phyloP scores from a whole-genome alignment of 768 basidiomycete genomes.

The Cantharellus cinnabarinus region DNA sequence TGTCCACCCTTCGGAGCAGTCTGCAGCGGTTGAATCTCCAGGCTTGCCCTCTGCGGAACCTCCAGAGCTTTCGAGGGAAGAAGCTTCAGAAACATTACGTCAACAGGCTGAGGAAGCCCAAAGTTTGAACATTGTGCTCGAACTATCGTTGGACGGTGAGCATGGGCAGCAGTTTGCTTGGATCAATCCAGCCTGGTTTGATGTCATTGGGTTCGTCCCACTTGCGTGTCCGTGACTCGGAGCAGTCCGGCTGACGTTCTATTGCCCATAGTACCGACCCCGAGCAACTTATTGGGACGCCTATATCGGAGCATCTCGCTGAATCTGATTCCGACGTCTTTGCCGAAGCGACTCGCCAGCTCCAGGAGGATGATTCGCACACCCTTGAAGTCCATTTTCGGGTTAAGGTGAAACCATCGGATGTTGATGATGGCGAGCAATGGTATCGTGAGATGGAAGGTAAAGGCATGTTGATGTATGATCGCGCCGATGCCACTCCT shows the following conservation, averaged over 20 bases:
- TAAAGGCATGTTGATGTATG: constrained; percentile 96
- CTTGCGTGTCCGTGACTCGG: neutral
- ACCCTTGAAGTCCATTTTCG: constrained; percentile 86
- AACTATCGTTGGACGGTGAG: constrained; percentile 83
- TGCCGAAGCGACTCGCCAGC: constrained; percentile 61
- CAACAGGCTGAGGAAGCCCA: constrained; percentile 88
- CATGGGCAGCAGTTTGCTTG: constrained; percentile 49
- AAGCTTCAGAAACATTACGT: constrained; percentile 72
- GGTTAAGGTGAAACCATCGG: constrained; percentile 49
- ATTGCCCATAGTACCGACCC: constrained; percentile 46
- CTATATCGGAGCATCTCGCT: constrained; percentile 64
- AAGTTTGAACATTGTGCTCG: constrained; percentile 89
- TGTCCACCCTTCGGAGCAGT: neutral
- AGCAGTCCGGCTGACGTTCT: constrained; percentile 10
- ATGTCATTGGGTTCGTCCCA: constrained; percentile 61
- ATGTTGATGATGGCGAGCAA: constrained; percentile 23
- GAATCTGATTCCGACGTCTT: constrained; percentile 69
- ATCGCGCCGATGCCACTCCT: constrained; percentile 67
- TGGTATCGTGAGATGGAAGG: constrained; percentile 78
- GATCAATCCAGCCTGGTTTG: constrained; percentile 89
- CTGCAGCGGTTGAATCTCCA: neutral
- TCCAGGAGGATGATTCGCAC: constrained; percentile 80
- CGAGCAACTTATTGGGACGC: constrained; percentile 51
- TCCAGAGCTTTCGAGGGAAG: constrained; percentile 17
- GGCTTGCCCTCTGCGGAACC: neutral